Percentiles rank a stretch among this genome's conserved stretches.
These are phyloP conservation scores for Didymella glomerata DNA, from an alignment of 2,329 filamentous ascomycete genomes.

Conservation along the genomic window DNA sequence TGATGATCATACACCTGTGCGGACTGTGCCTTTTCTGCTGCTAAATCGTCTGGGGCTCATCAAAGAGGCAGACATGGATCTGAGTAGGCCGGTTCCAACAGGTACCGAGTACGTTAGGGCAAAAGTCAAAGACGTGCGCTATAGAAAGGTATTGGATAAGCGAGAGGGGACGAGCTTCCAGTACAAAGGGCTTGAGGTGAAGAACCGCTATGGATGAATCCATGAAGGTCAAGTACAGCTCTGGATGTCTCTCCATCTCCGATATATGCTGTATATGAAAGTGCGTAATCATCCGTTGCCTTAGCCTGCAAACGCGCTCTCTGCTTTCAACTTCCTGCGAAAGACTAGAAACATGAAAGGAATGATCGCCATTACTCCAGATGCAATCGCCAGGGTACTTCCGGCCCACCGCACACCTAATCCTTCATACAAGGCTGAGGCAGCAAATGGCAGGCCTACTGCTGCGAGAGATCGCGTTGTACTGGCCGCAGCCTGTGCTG, in stretches of 20 bases:
- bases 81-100: conserved; percentile 46
- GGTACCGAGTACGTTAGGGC: conserved; percentile 59
- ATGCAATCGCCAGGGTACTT: conserved; percentile 3
- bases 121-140: conserved; percentile 58
- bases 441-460: conserved; percentile 9
- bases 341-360: conserved; percentile 11
- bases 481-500: conserved; percentile 52
- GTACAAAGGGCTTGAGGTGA: conserved; percentile 54
- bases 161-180: conserved; percentile 57
- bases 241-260: too few relatives aligned
- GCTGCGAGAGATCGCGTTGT: conserved; percentile 11
- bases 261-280: too few relatives aligned
- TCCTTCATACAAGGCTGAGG: conserved; percentile 4
- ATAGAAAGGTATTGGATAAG: conserved; percentile 56
- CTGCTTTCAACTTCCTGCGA: conserved; percentile 5
- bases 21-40: conserved; percentile 46
- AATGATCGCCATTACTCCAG: conserved; percentile 10
- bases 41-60: conserved; percentile 48
- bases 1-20: conserved; percentile 40
- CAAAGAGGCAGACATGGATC: conserved; percentile 52
- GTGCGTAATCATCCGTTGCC: not conserved
- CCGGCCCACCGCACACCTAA: conserved; percentile 10
- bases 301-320: conserved; percentile 9
- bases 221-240: too few relatives aligned
- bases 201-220: conserved; percentile 46